Conservation (phyloP, 108 stramenopile genomes). For the Cylindrotheca fusiformis region DNA sequence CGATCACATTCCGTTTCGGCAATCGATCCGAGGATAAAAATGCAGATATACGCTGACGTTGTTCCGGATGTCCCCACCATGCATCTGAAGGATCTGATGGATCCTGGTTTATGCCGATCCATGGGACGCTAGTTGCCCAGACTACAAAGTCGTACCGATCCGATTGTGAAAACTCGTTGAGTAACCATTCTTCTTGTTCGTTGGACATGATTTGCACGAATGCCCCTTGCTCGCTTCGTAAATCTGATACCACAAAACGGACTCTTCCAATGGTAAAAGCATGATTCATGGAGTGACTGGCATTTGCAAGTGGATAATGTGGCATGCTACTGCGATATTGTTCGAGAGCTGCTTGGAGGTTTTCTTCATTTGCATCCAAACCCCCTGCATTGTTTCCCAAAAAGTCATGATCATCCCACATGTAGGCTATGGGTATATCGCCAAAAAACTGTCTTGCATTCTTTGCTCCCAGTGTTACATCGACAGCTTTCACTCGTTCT, state of each 20-base stretch:
- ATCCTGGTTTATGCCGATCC: slow-evolving; percentile 39
- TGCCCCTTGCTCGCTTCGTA: slow-evolving; percentile 39
- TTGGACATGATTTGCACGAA: slow-evolving; percentile 31
- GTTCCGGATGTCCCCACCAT: slow-evolving; percentile 42
- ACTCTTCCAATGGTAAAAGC: slow-evolving; percentile 63
- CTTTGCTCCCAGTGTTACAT: slow-evolving; percentile 45
- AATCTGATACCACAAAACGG: slow-evolving; percentile 53
- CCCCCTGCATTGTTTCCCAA: slow-evolving; percentile 35
- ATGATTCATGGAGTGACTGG: slow-evolving; percentile 35
- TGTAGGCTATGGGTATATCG: slow-evolving; percentile 42
- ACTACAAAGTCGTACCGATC: slow-evolving; percentile 57
- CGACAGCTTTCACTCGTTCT: slow-evolving; percentile 37
- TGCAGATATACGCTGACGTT: slow-evolving; percentile 27
- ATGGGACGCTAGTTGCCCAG: slow-evolving; percentile 48
- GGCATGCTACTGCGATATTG: slow-evolving; percentile 34
- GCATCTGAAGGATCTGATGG: slow-evolving; percentile 31
- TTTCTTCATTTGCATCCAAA: slow-evolving; percentile 16
- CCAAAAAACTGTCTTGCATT: slow-evolving; percentile 40
- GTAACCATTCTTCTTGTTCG: slow-evolving; percentile 48
- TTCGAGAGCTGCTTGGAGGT: slow-evolving; percentile 24
- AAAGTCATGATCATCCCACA: slow-evolving; percentile 68
- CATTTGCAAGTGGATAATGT: slow-evolving; percentile 26
- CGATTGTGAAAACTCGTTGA: slow-evolving; percentile 36
- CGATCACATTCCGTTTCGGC: slow-evolving; percentile 46
- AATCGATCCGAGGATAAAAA: slow-evolving; percentile 35